Evolutionary conservation across 2,329 filamentous ascomycete species (phyloP).

Genomic region (Cercospora sojina): DNA sequence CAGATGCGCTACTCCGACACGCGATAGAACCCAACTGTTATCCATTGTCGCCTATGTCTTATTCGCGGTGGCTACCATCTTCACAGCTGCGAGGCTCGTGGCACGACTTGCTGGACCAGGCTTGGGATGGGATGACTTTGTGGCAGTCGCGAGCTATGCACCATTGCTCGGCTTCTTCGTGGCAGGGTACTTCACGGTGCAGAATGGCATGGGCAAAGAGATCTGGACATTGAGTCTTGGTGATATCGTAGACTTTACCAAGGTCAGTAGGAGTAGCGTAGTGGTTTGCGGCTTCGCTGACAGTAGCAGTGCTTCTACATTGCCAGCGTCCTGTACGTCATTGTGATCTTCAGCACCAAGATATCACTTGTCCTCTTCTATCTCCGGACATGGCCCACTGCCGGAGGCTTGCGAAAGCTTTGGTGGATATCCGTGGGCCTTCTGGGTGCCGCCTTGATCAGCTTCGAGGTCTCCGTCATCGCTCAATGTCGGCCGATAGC

Average conservation of each 20-base stretch:
- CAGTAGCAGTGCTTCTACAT: slow-evolving; percentile 22
- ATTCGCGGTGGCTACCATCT: slow-evolving; percentile 15
- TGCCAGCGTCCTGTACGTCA: slow-evolving; percentile 13
- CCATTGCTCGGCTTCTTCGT: slow-evolving; percentile 14
- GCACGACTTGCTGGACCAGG: slow-evolving; percentile 10
- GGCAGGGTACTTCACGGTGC: slow-evolving; percentile 12
- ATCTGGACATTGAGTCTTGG: slow-evolving; percentile 12
- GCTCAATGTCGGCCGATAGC: slow-evolving; percentile 10
- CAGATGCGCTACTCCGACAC: slow-evolving; percentile 6
- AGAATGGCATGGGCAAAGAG: slow-evolving; percentile 17
- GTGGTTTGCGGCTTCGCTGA: not conserved
- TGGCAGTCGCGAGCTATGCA: slow-evolving; percentile 7
- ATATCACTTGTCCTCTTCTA: slow-evolving; percentile 21
- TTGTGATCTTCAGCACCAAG: slow-evolving; percentile 18
- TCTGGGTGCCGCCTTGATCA: slow-evolving; percentile 11
- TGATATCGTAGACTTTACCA: slow-evolving; percentile 8
- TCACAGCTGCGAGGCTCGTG: slow-evolving; percentile 4
- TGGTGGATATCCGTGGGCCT: slow-evolving; percentile 11
- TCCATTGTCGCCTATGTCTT: slow-evolving; percentile 13
- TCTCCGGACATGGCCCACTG: slow-evolving; percentile 17
- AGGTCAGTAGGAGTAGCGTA: not conserved
- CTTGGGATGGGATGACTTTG: slow-evolving; percentile 12
- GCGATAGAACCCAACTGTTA: slow-evolving; percentile 9
- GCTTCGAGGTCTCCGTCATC: slow-evolving; percentile 16
- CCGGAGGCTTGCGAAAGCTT: not conserved